Base-by-base conservation (phyloP, 2,329 filamentous ascomycete species). In the Exophiala aquamarina region DNA sequence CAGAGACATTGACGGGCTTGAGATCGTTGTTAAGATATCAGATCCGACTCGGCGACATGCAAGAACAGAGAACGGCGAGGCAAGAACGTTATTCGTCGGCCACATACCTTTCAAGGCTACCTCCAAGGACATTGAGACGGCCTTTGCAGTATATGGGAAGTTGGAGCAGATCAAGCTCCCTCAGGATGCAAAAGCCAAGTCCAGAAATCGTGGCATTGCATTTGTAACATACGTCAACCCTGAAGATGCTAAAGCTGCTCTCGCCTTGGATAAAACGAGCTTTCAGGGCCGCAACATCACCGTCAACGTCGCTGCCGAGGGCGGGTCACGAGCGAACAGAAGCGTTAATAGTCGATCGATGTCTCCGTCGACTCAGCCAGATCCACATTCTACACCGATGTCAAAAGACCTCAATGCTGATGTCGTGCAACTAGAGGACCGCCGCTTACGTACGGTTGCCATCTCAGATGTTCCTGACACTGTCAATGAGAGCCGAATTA, bases 391-490 rank as follows among this genome's bases (percentile, higher is more conserved):
- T 14, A 23, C 67, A 18, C 66, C 68, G 21, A 18, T 36, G n/a
- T 47, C 59, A 19, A 55, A 42, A 15, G 58, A 58, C 41, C 53
- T 56, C 18, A 55, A 54, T 19, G 50, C 54, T 35, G 6, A 6
- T 6, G 23, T 26, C 23, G 28, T 40, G 29, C 34, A 62, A 13
- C 62, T 62, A 10, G 71, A 75, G 14, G 72, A 75, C 1, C 66
- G 70, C 6, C 76, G 74, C 21, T 80, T 83, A 40, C 83, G 89
- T 42, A 93, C 88, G 1, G 77, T 97, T 40, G 86, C 85, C 8
- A 73, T 98, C 20, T 81, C 96, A 69, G 86, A 91, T 53, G 74
- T 98, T 1, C 89, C 93, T 1, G 93, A 97, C 62, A 97, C 91
- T 0, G 82, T 97, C 60, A 96, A 94, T 56, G 89, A 95, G 61